These are phyloP conservation scores for Serendipita sp. DNA, from an alignment of 1,284 basidiomycete species.

Conservation along the genomic window DNA sequence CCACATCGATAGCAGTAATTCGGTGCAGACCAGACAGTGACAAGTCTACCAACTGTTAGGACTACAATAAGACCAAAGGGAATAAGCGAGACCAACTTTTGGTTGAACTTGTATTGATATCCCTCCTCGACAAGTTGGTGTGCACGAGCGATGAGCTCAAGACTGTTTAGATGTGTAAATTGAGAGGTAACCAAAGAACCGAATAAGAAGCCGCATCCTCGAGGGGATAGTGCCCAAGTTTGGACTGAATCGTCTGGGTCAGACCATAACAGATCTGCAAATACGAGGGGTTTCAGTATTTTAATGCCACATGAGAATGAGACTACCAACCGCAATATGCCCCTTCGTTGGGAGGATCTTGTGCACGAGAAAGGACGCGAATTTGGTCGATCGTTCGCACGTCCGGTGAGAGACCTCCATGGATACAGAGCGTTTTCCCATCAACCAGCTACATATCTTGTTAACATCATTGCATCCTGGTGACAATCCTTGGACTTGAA, in stretches of 20 bases:
- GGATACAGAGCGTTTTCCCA: conserved; percentile 79
- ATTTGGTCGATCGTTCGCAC: conserved; percentile 88
- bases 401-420: conserved; percentile 85
- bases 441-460: conserved; percentile 64
- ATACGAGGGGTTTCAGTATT: conserved; percentile 4
- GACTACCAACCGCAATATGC: conserved; percentile 73
- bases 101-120: conserved; percentile 96
- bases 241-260: conserved; percentile 85
- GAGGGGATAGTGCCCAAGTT: conserved; percentile 87
- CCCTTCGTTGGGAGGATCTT: conserved; percentile 95
- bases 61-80: background rate
- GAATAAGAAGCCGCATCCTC: conserved; percentile 95
- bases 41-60: conserved; percentile 33
- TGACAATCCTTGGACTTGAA: conserved; percentile 12
- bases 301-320: background rate
- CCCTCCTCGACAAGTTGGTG: conserved; percentile 96
- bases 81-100: conserved; percentile 25
- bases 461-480: background rate
- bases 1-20: conserved; percentile 88
- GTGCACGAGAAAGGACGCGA: conserved; percentile 76
- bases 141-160: conserved; percentile 77
- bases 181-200: conserved; percentile 32
- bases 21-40: conserved; percentile 96
- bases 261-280: conserved; percentile 87
- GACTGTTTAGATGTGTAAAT: conserved; percentile 86